Evolutionary conservation across 2,329 filamentous ascomycete genomes (phyloP), one percentile per base, ranked within the genome.

Genomic region (Fusarium protoensiforme): DNA sequence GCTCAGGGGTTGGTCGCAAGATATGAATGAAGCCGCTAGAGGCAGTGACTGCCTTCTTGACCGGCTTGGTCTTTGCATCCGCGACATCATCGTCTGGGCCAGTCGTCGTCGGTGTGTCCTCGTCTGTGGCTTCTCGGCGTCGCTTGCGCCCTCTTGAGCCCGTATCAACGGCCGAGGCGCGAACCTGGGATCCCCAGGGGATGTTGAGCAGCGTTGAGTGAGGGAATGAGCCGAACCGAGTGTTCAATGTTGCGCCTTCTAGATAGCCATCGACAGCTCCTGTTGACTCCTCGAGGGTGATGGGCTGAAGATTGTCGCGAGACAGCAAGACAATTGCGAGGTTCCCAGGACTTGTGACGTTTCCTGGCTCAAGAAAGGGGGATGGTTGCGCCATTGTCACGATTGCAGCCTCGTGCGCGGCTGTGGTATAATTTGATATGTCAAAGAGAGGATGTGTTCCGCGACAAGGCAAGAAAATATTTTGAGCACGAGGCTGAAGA

Each of bases 181-280:
- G 89, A 24, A 98, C 92, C 81, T 98, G 96, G 8, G 93, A 94
- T 31, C 96, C 96, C 96, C 96, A 98, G 46, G 94, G 93, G 62
- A 95, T 86, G 7, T 90, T 87, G 64, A 98, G 88, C 53, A 96
- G 84, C 0, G 93, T 95, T 13, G 89, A 92, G 80, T 96, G 94
- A 0, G 94, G 93, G 69, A 95, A 96, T 0, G 95, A 98, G 57
- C 96, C 96, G 79, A 98, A 99, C 51, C 95, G 92, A 2, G 96
- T 99, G 84, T 98, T 98, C 62, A 95, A 90, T 3, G 94, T 92
- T 54, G 91, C 92, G 38, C 93, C 93, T 80, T 95, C 92, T 33
- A 89, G 89, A 77, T 95, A 95, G 67, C 93, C 93, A 78, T 92
- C 89, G 72, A 92, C 87, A 46, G 89, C 87, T 61, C 90, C 90